Evolutionary conservation across 2,329 filamentous ascomycete genomes (phyloP).

Genomic region (Colletotrichum limetticola): DNA sequence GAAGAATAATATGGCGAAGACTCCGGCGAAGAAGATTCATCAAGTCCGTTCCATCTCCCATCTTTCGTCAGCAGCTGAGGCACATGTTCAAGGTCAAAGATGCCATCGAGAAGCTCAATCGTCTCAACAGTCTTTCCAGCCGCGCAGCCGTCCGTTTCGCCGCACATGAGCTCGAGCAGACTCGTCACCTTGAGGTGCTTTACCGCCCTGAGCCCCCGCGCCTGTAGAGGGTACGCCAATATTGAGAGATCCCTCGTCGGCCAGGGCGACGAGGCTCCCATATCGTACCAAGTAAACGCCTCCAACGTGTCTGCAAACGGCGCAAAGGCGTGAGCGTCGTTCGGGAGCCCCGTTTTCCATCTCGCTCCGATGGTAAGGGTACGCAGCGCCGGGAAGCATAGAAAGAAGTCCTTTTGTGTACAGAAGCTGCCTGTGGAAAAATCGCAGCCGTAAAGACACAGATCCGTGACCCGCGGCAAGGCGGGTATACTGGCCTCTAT

Average conservation of each 20-base stretch:
- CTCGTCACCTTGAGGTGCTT: neutral
- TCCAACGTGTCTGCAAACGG: neutral
- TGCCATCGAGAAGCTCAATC: neutral
- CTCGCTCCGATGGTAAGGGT: neutral
- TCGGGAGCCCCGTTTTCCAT: neutral
- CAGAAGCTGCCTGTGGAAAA: too few relatives aligned
- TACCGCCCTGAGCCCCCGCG: neutral
- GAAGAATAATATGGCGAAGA: too few relatives aligned
- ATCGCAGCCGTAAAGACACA: neutral
- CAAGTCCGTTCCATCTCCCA: neutral
- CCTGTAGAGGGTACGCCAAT: neutral
- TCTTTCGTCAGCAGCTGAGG: neutral
- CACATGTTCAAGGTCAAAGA: neutral
- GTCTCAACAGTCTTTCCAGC: neutral
- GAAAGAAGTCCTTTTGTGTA: neutral
- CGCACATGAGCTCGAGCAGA: neutral
- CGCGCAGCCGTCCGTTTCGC: too few relatives aligned
- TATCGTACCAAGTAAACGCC: neutral
- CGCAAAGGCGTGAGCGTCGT: neutral
- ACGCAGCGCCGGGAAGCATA: neutral
- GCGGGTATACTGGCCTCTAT: neutral
- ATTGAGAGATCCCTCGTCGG: neutral
- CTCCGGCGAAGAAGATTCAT: too few relatives aligned
- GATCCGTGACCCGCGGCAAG: neutral
- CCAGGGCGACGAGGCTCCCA: too few relatives aligned